Conservation (phyloP, 2,329 filamentous ascomycete genomes). For the Aspergillus sp. region DNA sequence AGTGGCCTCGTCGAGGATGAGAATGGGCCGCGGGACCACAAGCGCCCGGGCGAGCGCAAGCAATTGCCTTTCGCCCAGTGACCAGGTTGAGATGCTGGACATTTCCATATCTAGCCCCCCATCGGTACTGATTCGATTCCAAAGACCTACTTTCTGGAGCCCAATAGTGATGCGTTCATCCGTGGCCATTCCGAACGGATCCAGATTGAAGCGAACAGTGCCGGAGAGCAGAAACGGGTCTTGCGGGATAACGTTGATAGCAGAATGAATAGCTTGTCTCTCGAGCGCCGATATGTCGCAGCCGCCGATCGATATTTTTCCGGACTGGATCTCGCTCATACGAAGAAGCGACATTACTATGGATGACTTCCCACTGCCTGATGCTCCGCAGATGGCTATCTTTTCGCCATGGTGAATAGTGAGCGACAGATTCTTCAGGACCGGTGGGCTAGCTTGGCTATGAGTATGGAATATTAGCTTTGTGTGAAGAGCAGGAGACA, state of each 20-base stretch:
- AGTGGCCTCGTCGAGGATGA: constrained; percentile 22
- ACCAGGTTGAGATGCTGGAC: constrained; percentile 50
- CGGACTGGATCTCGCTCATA: constrained; percentile 30
- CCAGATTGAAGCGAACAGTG: constrained; percentile 30
- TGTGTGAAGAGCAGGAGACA: too few species aligned
- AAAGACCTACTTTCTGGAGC: constrained; percentile 27
- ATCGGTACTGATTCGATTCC: constrained; percentile 22
- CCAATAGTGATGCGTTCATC: background rate
- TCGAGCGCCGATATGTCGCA: constrained; percentile 18
- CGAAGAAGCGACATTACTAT: constrained; percentile 25
- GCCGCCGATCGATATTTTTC: constrained; percentile 25
- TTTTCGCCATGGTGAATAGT: constrained; percentile 31
- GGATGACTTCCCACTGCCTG: constrained; percentile 23
- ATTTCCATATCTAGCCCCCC: constrained; percentile 34
- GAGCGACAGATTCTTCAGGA: constrained; percentile 29
- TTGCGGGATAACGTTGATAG: constrained; percentile 29
- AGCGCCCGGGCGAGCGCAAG: constrained; percentile 72
- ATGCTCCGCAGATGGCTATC: constrained; percentile 32
- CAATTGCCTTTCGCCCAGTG: constrained; percentile 71
- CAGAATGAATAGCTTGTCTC: constrained; percentile 17
- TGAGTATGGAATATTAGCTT: background rate
- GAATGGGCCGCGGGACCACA: constrained; percentile 8
- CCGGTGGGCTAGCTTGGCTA: background rate
- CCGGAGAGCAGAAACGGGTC: constrained; percentile 26
- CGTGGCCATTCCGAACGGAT: constrained; percentile 26